Evolutionary conservation across 257 asterid species (phyloP), one percentile per base, ranked within the genome.

Genomic region (Ligustrum vulgare): DNA sequence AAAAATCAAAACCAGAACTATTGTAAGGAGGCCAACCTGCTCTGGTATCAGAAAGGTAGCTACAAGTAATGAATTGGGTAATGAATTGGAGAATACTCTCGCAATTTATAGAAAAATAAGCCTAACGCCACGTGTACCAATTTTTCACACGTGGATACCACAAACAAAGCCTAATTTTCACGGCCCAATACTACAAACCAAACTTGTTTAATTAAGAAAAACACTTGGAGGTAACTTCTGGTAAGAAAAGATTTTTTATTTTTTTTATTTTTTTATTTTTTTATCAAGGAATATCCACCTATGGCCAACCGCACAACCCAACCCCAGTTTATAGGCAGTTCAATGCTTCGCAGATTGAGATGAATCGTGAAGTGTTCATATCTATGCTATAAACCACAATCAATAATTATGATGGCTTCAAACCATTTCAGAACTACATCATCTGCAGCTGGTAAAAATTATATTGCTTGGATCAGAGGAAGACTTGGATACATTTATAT

Each of bases 401-500:
- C 33, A 83, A 67, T 71, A 72, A 77, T 79, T 82, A 82, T 64
- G 72, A 72, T 69, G 70, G 77, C 83, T 76, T 70, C 82, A 78
- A 78, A 70, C 35, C 63, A 63, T 47, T 84, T 69, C 74, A 81
- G 47, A 78, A 77, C 75, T 60, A 68, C 73, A 75, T 67, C 72
- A 82, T 75, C 78, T 84, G 86, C 72, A 81, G 84, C 90, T 84
- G 58, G 90, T 85, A 47, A 83, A 76, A 80, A 84, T 78, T 81
- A 83, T 64, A 36, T 65, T 69, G 45, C 49, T 51, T 58, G 25
- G 75, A 74, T 75, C 70, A 71, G 47, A 47, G 77, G 73, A 79
- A 81, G 75, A 64, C 65, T 28, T 41, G 78, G 76, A 73, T 78
- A 65, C 72, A 56, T 74, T 77, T 76, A 54, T 69, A 60, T n/a